Percentiles rank a stretch among this genome's conserved stretches.
Evolutionary conservation across 495 filamentous ascomycete species (phyloP).

Genomic region (Annulohypoxylon maeteangense): DNA sequence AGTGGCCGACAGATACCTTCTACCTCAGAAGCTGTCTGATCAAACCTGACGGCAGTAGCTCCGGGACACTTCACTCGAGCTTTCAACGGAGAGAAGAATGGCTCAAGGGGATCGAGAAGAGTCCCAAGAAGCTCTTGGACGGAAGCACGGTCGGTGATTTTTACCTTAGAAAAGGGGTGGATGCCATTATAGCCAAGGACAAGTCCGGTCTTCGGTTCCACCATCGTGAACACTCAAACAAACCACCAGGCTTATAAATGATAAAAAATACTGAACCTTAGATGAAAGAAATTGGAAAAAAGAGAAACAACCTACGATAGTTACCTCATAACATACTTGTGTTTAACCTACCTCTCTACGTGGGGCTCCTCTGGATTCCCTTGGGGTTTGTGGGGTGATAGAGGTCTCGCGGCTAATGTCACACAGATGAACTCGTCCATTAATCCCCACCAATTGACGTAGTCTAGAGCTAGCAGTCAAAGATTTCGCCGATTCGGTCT

Average conservation of each 20-base stretch:
- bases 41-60: slow-evolving; percentile 74
- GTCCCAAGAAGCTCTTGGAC: slow-evolving; percentile 68
- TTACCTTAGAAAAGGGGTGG: slow-evolving; percentile 62
- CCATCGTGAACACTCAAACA: slow-evolving; percentile 30
- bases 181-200: slow-evolving; percentile 60
- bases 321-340: slow-evolving; percentile 11
- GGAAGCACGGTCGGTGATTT: slow-evolving; percentile 59
- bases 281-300: slow-evolving; percentile 7
- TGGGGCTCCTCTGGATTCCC: slow-evolving; percentile 33
- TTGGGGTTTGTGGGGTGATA: slow-evolving; percentile 44
- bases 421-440: slow-evolving; percentile 38
- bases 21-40: slow-evolving; percentile 79
- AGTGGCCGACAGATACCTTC: slow-evolving; percentile 80
- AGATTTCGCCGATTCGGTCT: slow-evolving; percentile 39
- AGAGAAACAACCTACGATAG: slow-evolving; percentile 14
- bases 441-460: slow-evolving; percentile 41
- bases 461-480: slow-evolving; percentile 21
- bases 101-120: slow-evolving; percentile 70
- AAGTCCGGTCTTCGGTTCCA: slow-evolving; percentile 52
- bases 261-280: neutral
- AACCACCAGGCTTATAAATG: neutral
- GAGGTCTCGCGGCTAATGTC: slow-evolving; percentile 49
- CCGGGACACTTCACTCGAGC: slow-evolving; percentile 69
- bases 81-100: slow-evolving; percentile 69
- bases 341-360: slow-evolving; percentile 25